Evolutionary conservation across 2,329 filamentous ascomycete species (phyloP).

Genomic region (Alternaria sp.): DNA sequence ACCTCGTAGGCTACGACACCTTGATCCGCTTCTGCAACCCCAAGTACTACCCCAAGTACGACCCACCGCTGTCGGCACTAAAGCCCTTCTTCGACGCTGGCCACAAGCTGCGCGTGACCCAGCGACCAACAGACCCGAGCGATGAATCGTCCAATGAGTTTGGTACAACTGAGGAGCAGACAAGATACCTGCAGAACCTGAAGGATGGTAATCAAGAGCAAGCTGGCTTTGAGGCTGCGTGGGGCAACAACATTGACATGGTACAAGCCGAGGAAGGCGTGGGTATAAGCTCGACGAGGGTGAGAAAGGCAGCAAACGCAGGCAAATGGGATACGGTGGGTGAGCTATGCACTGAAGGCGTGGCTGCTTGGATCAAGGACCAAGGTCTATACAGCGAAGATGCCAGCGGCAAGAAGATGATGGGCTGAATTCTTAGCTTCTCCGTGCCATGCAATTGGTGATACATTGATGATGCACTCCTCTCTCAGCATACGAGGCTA

Average conservation of each 20-base stretch:
- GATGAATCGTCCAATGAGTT: constrained; percentile 61
- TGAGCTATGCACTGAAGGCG: constrained; percentile 64
- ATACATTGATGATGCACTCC: not conserved
- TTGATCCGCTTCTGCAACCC: constrained; percentile 75
- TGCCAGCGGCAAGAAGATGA: constrained; percentile 48
- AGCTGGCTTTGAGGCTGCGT: constrained; percentile 65
- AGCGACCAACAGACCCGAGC: constrained; percentile 60
- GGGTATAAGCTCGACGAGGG: constrained; percentile 67
- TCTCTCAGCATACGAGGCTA: not conserved
- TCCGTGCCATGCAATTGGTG: not conserved
- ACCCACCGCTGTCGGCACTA: constrained; percentile 63
- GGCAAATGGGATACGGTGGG: constrained; percentile 60
- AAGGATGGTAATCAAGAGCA: constrained; percentile 57
- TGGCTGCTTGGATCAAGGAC: constrained; percentile 66
- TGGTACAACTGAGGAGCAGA: constrained; percentile 66
- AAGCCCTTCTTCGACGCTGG: constrained; percentile 68
- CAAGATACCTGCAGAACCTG: constrained; percentile 63
- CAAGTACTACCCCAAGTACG: constrained; percentile 70
- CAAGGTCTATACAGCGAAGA: constrained; percentile 64
- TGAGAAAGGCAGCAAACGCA: constrained; percentile 64
- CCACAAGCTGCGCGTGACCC: constrained; percentile 70
- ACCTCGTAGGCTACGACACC: constrained; percentile 80
- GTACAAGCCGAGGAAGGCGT: constrained; percentile 61
- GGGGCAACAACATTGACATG: constrained; percentile 69
- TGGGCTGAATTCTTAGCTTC: constrained; percentile 35